A percentile compares a stretch with the other conserved stretches of the same genome.
Conservation (phyloP, 495 filamentous ascomycete species). For the Penicillium robsamsonii region DNA sequence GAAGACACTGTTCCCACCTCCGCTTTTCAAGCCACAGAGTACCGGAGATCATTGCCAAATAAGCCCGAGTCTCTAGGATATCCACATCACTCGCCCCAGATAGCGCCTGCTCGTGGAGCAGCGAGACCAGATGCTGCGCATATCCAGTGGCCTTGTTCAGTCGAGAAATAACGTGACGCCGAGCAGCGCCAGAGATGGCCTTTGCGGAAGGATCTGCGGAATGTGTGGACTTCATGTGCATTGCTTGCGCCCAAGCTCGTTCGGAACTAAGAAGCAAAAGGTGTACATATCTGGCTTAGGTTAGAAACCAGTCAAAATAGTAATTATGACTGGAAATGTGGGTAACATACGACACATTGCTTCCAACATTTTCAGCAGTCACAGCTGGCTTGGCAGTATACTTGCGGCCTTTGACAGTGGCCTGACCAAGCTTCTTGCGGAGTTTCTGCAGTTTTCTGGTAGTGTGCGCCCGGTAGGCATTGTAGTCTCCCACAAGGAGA, state of each 20-base stretch:
- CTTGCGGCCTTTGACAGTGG: slow-evolving; percentile 80
- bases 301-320: slow-evolving; percentile 1
- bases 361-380: slow-evolving; percentile 72
- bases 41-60: slow-evolving; percentile 70
- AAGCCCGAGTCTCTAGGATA: slow-evolving; percentile 83
- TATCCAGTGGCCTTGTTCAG: slow-evolving; percentile 72
- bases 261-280: slow-evolving; percentile 82
- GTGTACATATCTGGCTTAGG: slow-evolving; percentile 62
- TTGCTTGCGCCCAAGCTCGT: slow-evolving; percentile 93
- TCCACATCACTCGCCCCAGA: slow-evolving; percentile 68
- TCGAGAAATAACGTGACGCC: slow-evolving; percentile 83
- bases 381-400: slow-evolving; percentile 70
- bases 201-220: slow-evolving; percentile 68
- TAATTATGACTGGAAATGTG: background rate
- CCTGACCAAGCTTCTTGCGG: slow-evolving; percentile 78
- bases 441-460: slow-evolving; percentile 78
- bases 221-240: slow-evolving; percentile 86
- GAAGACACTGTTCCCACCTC: slow-evolving; percentile 76
- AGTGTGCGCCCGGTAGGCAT: slow-evolving; percentile 76
- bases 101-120: slow-evolving; percentile 57
- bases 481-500: slow-evolving; percentile 84
- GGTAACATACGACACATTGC: slow-evolving; percentile 69
- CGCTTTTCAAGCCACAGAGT: slow-evolving; percentile 80
- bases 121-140: slow-evolving; percentile 64
- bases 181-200: slow-evolving; percentile 71